Evolutionary conservation across 2,329 filamentous ascomycete genomes (phyloP).

Genomic region (Fusarium sp.): DNA sequence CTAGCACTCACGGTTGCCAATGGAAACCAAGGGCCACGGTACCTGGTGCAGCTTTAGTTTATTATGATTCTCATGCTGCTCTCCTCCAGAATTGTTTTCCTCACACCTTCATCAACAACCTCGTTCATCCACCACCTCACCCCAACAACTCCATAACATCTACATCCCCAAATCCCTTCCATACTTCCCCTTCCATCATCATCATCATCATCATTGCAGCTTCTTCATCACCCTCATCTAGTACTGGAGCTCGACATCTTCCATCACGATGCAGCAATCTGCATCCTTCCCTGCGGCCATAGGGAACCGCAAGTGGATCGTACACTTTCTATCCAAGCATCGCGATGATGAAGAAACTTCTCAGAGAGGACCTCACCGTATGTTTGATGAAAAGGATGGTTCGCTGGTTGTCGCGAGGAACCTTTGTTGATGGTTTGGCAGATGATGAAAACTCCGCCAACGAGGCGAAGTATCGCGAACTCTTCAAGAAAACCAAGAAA

Average conservation of each 20-base stretch:
- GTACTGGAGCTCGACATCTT: not conserved
- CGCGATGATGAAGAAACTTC: not conserved
- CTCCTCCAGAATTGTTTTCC: not conserved
- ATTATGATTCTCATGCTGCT: not conserved
- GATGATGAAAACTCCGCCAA: not conserved
- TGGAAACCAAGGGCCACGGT: constrained; percentile 3
- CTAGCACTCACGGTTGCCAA: not conserved
- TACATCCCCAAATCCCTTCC: not conserved
- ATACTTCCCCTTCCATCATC: not conserved
- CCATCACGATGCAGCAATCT: constrained; percentile 18
- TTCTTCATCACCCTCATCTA: not conserved
- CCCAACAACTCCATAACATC: not conserved
- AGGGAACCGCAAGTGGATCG: constrained; percentile 20
- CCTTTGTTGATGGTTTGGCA: constrained; percentile 1
- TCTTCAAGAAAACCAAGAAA: constrained; percentile 13
- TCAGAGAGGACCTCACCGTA: not conserved
- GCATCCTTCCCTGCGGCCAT: constrained; percentile 23
- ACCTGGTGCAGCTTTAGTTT: not conserved
- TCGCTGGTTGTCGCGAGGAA: not conserved
- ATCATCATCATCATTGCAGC: not conserved
- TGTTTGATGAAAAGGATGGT: not conserved
- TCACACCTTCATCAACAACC: not conserved
- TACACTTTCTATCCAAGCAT: not conserved
- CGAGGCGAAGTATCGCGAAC: constrained; percentile 14
- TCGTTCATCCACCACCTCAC: not conserved